Base-by-base conservation (phyloP, 208 protist genomes). In the Trypanosoma congolense region DNA sequence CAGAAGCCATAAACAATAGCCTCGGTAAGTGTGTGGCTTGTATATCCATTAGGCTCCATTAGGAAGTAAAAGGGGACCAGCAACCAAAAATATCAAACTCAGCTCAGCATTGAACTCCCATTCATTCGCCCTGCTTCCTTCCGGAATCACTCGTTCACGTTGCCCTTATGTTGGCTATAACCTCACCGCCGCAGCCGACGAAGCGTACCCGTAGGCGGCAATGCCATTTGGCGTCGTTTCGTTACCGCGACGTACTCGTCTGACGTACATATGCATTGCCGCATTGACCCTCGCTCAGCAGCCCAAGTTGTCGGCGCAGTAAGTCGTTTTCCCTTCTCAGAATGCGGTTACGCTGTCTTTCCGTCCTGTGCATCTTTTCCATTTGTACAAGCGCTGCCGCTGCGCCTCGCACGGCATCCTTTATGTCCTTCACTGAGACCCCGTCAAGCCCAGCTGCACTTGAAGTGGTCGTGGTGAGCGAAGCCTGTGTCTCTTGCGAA, bases 301-400 rank as follows among this genome's bases (percentile, higher is more conserved):
- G 22, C 18, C 9, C 12, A 5, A 66, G 29, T 47, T 47, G 40
- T 9, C 19, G 29, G 30, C 51, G 50, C 42, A 66, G 60, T 8
- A 28, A 1, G 31, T 56, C 48, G 48, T 60, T 59, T 55, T 67
- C 61, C 6, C 41, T 44, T 53, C 58, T 53, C 21, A 60, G 25
- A 8, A 21, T 38, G n/a, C 31, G 36, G 9, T 45, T 31, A 22
- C 24, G 51, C 0, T 26, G 35, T 31, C 35, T 50, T 38, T 67
- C 53, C 26, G 31, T 36, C 18, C 41, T 26, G 21, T 35, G 51
- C 28, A 56, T 21, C 12, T 16, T 38, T n/a, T 67, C 53, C 35
- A 67, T 48, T 14, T 44, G 31, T 16, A 9, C 18, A 12, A 67
- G 19, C 24, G 36, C 46, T 28, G 48, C 44, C 21, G 46, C 45